These are phyloP conservation scores for Ilex paraguariensis DNA, from an alignment of 305 asterid species.

Conservation along the genomic window DNA sequence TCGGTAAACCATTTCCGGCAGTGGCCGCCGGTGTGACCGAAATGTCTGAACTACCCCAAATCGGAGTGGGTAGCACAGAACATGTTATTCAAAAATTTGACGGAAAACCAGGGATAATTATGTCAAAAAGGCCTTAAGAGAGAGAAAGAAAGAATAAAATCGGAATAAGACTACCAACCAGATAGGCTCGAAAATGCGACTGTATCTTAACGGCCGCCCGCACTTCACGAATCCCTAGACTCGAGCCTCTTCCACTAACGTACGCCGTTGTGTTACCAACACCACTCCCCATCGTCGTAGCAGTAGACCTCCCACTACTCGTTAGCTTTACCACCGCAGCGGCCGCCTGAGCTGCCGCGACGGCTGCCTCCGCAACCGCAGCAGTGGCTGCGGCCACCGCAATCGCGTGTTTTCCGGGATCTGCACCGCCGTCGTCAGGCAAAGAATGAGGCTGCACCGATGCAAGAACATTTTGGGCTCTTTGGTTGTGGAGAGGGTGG, in stretches of 20 bases:
- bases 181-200: constrained; percentile 75
- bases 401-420: constrained; percentile 53
- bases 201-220: constrained; percentile 84
- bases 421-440: constrained; percentile 11
- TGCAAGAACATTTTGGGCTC: background rate
- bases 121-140: background rate
- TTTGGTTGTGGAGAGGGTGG: constrained; percentile 5
- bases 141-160: background rate
- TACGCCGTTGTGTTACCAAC: constrained; percentile 10
- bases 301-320: constrained; percentile 45
- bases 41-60: background rate
- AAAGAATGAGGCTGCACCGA: background rate
- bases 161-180: constrained; percentile 42
- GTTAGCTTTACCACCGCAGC: constrained; percentile 66
- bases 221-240: constrained; percentile 29
- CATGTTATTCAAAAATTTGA: background rate
- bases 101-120: background rate
- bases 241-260: constrained; percentile 9
- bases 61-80: background rate
- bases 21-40: background rate
- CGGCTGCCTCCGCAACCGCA: constrained; percentile 75
- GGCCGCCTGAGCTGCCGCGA: constrained; percentile 83
- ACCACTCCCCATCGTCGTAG: background rate
- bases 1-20: background rate
- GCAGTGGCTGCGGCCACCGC: constrained; percentile 80